These are phyloP conservation scores for Pleurotus tuber-regium DNA, from an alignment of 768 basidiomycete genomes.

Conservation along the genomic window DNA sequence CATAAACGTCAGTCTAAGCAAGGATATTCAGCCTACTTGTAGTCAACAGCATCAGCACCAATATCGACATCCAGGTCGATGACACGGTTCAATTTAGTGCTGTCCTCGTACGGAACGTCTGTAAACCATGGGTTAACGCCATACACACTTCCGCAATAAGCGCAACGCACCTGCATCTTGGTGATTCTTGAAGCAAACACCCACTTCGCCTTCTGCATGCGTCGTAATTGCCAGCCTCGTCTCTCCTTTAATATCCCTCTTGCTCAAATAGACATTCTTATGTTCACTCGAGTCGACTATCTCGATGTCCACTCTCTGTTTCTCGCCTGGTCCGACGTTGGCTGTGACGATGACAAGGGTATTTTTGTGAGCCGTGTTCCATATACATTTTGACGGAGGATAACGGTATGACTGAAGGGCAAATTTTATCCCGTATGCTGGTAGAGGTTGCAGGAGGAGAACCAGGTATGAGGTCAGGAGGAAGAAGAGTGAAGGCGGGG, in stretches of 20 bases:
- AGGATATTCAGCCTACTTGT: slow-evolving; percentile 60
- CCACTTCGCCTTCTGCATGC: slow-evolving; percentile 91
- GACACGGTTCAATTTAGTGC: slow-evolving; percentile 54
- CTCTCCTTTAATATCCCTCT: slow-evolving; percentile 85
- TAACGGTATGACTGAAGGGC: slow-evolving; percentile 65
- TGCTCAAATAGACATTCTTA: slow-evolving; percentile 88
- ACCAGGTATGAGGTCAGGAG: slow-evolving; percentile 23
- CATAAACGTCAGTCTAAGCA: background rate
- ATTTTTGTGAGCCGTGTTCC: slow-evolving; percentile 88
- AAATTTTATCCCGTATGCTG: slow-evolving; percentile 78
- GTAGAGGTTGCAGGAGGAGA: slow-evolving; percentile 25
- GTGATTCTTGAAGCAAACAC: slow-evolving; percentile 90
- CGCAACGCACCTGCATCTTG: slow-evolving; percentile 65
- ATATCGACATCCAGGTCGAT: slow-evolving; percentile 97
- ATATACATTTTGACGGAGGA: slow-evolving; percentile 85
- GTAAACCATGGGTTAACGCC: background rate
- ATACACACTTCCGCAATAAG: background rate
- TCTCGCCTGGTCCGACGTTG: slow-evolving; percentile 73
- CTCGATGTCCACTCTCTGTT: slow-evolving; percentile 90
- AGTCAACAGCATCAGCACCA: slow-evolving; percentile 97
- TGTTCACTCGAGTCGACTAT: slow-evolving; percentile 86
- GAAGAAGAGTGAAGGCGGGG: slow-evolving; percentile 17
- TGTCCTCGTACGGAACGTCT: slow-evolving; percentile 49
- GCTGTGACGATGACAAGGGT: slow-evolving; percentile 95
- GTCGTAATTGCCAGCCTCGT: slow-evolving; percentile 92